A percentile compares a stretch with the other conserved stretches of the same genome.
phyloP scores from a whole-genome alignment of 2,329 filamentous ascomycete species.

The Dothideomycetidae sp. region DNA sequence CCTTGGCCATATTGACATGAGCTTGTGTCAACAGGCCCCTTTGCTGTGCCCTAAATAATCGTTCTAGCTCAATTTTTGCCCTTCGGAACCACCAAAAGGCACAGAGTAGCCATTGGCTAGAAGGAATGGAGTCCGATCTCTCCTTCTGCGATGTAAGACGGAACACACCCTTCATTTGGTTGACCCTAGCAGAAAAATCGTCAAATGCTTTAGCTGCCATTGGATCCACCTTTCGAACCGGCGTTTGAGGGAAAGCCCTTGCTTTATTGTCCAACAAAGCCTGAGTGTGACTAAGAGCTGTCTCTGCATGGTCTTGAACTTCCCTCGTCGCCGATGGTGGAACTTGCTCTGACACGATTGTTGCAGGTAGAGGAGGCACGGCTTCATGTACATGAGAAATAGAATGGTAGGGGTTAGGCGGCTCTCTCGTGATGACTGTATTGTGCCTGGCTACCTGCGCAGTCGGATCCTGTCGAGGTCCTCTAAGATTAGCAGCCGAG shows the following conservation, averaged over 20 bases:
- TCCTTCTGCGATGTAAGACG: conserved; percentile 61
- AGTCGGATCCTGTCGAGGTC: conserved; percentile 1
- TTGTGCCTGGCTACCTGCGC: not conserved
- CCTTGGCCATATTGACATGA: conserved; percentile 73
- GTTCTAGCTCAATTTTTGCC: conserved; percentile 63
- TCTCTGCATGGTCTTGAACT: not conserved
- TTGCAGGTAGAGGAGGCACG: conserved; percentile 1
- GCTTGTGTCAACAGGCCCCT: conserved; percentile 52
- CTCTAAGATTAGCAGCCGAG: not conserved
- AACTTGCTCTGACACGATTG: conserved; percentile 1
- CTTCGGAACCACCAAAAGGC: conserved; percentile 83
- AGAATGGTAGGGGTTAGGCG: not conserved
- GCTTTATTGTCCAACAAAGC: not conserved
- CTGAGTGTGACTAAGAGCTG: conserved; percentile 1
- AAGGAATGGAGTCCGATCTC: conserved; percentile 48
- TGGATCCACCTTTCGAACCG: conserved; percentile 4
- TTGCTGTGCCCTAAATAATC: conserved; percentile 44
- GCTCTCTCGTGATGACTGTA: too few species aligned
- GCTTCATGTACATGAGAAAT: too few species aligned
- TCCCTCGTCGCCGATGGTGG: conserved; percentile 2
- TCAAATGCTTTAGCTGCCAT: conserved; percentile 33
- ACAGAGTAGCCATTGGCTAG: conserved; percentile 48
- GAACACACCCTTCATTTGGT: conserved; percentile 63
- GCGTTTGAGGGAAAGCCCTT: not conserved
- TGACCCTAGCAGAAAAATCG: conserved; percentile 56